A percentile compares a stretch with the other conserved stretches of the same genome.
phyloP scores from a whole-genome alignment of 2,329 filamentous ascomycete species.

The Talaromyces sp. region DNA sequence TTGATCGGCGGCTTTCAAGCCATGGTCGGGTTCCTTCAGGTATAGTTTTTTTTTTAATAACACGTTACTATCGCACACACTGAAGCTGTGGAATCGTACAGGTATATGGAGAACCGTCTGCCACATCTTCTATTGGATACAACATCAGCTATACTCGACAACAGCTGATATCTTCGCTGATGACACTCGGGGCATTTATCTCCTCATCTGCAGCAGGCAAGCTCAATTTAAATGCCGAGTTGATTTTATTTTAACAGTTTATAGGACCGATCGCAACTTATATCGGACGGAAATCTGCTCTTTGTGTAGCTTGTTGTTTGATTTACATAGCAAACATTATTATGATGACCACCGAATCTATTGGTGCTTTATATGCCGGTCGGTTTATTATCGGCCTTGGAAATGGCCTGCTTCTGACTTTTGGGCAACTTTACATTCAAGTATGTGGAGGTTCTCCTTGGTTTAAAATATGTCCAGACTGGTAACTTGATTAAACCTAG shows the following conservation, averaged over 20 bases:
- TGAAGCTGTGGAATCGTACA: constrained; percentile 7
- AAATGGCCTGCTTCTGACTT: constrained; percentile 57
- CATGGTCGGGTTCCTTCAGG: constrained; percentile 27
- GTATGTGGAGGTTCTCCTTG: constrained; percentile 22
- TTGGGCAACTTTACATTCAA: constrained; percentile 49
- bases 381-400: constrained; percentile 53
- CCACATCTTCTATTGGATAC: constrained; percentile 24
- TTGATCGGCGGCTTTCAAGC: constrained; percentile 29
- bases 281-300: constrained; percentile 42
- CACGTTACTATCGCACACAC: not conserved
- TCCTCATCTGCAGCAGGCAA: constrained; percentile 35
- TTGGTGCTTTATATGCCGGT: constrained; percentile 53
- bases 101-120: constrained; percentile 21
- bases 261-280: constrained; percentile 32
- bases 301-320: constrained; percentile 47
- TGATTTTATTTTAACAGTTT: not conserved
- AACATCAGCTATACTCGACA: constrained; percentile 37
- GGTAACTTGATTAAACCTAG: constrained; percentile 15
- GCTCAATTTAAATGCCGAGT: not conserved
- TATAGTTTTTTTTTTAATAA: not conserved
- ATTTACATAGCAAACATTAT: constrained; percentile 51
- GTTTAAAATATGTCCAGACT: not conserved
- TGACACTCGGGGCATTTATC: constrained; percentile 45
- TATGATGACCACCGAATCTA: constrained; percentile 54
- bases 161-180: constrained; percentile 43